These are phyloP conservation scores for Globisporangium splendens DNA, from an alignment of 352 stramenopile genomes.

Conservation along the genomic window DNA sequence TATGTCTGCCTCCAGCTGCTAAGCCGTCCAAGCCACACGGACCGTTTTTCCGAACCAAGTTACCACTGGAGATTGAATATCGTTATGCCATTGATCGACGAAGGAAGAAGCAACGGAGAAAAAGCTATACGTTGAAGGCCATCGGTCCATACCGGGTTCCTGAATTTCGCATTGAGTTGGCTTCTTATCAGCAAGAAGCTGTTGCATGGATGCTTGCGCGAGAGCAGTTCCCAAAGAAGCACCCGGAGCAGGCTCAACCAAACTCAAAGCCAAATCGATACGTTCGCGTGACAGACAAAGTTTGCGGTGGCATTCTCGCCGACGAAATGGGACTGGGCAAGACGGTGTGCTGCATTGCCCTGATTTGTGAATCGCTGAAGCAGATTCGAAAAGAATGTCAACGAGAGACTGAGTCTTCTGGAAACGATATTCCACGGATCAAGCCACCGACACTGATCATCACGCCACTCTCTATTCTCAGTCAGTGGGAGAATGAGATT, in stretches of 20 bases:
- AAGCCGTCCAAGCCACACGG: background rate
- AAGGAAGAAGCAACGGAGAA: constrained; percentile 23
- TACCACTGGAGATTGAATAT: constrained; percentile 60
- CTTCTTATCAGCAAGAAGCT: constrained; percentile 81
- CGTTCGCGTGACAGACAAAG: constrained; percentile 26
- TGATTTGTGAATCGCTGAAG: constrained; percentile 68
- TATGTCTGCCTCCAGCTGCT: no score
- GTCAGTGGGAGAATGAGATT: constrained; percentile 83
- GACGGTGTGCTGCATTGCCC: constrained; percentile 85
- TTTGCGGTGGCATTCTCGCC: constrained; percentile 77
- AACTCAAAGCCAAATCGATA: constrained; percentile 23
- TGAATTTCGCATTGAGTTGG: constrained; percentile 56
- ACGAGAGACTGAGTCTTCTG: constrained; percentile 10
- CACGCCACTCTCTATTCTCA: constrained; percentile 80
- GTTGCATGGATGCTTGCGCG: constrained; percentile 87
- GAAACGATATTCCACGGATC: constrained; percentile 26
- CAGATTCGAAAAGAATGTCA: constrained; percentile 30
- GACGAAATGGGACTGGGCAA: constrained; percentile 90
- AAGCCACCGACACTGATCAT: constrained; percentile 73
- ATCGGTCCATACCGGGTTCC: constrained; percentile 42
- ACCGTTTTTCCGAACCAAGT: constrained; percentile 45
- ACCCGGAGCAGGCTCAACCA: constrained; percentile 2
- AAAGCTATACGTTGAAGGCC: constrained; percentile 30
- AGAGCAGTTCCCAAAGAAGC: constrained; percentile 21
- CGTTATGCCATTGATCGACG: constrained; percentile 50